Percentiles rank a stretch among this genome's conserved stretches.
These are phyloP conservation scores for Cystobasidium sp. DNA, from an alignment of 1,284 basidiomycete species.

Conservation along the genomic window DNA sequence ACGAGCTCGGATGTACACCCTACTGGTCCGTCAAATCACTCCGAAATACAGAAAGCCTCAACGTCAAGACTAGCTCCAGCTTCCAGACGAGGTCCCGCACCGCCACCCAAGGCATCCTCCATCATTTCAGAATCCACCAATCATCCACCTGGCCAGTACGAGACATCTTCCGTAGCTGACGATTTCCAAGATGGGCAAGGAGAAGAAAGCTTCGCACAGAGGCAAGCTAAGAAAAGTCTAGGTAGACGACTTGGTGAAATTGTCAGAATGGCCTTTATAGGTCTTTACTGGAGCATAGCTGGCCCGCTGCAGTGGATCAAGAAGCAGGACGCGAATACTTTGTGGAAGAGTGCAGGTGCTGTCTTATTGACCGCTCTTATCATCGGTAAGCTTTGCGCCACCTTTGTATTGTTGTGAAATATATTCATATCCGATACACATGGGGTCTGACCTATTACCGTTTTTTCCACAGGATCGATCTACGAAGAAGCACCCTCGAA, in stretches of 20 bases:
- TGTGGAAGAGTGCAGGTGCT: conserved; percentile 28
- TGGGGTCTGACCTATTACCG: background rate
- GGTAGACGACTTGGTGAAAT: conserved; percentile 25
- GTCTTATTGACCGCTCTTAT: conserved; percentile 23
- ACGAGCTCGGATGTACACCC: conserved; percentile 1
- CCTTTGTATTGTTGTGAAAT: too few species aligned
- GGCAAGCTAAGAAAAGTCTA: conserved; percentile 42
- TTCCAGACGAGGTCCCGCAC: conserved; percentile 4
- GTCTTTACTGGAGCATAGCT: conserved; percentile 23
- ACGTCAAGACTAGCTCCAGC: conserved; percentile 3
- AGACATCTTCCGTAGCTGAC: background rate
- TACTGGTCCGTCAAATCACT: background rate
- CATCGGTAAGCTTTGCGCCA: conserved; percentile 14
- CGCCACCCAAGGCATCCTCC: conserved; percentile 3
- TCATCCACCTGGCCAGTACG: conserved; percentile 13
- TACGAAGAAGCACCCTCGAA: conserved; percentile 19
- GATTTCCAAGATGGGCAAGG: background rate
- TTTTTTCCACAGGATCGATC: conserved; percentile 34
- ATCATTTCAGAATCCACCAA: conserved; percentile 7
- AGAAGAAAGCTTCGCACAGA: conserved; percentile 17
- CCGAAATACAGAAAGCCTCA: background rate
- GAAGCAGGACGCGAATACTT: background rate
- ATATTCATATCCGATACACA: too few species aligned
- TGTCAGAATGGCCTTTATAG: conserved; percentile 14
- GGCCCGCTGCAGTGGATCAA: conserved; percentile 9